These are phyloP conservation scores for Zygosaccharomyces sapae DNA, from an alignment of 1,139 yeast genomes.

Conservation along the genomic window DNA sequence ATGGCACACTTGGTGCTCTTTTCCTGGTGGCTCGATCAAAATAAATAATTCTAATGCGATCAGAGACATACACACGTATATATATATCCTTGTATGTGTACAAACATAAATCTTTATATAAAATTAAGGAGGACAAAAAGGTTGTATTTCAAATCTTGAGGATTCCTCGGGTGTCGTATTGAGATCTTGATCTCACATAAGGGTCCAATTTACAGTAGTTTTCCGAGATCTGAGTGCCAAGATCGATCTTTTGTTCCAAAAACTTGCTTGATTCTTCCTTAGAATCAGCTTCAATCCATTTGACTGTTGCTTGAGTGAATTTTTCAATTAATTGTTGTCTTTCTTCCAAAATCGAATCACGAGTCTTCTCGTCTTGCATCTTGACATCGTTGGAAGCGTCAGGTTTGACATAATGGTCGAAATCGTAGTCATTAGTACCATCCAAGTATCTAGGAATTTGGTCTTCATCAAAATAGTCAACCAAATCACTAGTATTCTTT, in stretches of 20 bases:
- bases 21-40: neutral
- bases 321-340: slow-evolving; percentile 46
- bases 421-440: slow-evolving; percentile 54
- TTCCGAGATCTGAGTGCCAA: slow-evolving; percentile 48
- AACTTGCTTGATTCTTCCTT: slow-evolving; percentile 43
- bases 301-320: slow-evolving; percentile 55
- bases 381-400: slow-evolving; percentile 53
- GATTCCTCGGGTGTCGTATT: slow-evolving; percentile 58
- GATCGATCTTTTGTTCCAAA: slow-evolving; percentile 45
- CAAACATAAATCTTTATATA: slow-evolving; percentile 1
- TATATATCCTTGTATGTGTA: neutral
- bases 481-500: slow-evolving; percentile 55
- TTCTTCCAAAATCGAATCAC: slow-evolving; percentile 42
- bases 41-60: neutral
- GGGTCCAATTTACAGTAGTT: slow-evolving; percentile 68
- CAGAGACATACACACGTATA: neutral
- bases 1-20: slow-evolving; percentile 4
- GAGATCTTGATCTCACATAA: slow-evolving; percentile 62
- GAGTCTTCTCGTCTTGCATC: slow-evolving; percentile 42
- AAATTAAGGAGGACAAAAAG: neutral
- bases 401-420: slow-evolving; percentile 28
- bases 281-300: slow-evolving; percentile 59
- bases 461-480: slow-evolving; percentile 49
- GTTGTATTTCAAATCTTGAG: slow-evolving; percentile 29
- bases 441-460: slow-evolving; percentile 62